Evolutionary conservation across 2,329 filamentous ascomycete species (phyloP).

Genomic region (Beauveria varroae): DNA sequence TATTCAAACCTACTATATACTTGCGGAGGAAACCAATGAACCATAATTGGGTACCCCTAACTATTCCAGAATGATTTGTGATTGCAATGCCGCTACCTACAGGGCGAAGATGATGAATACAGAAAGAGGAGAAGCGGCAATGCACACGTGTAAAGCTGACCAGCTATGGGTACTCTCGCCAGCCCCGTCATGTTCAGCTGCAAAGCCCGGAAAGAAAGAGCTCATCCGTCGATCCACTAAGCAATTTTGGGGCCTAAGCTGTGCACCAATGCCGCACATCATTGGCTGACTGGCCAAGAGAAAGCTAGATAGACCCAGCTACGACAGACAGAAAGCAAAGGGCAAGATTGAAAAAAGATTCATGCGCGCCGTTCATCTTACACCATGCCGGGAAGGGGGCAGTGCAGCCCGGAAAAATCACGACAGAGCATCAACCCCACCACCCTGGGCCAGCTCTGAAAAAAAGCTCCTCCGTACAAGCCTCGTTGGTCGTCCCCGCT

Average conservation of each 20-base stretch:
- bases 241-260: not conserved
- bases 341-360: not conserved
- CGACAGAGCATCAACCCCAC: too few relatives aligned
- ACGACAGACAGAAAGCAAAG: not conserved
- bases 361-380: too few relatives aligned
- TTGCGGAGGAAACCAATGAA: conserved; percentile 1
- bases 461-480: too few relatives aligned
- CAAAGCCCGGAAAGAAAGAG: not conserved
- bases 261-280: not conserved
- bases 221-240: not conserved
- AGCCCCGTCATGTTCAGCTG: not conserved
- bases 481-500: too few relatives aligned
- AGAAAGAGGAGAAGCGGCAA: not conserved
- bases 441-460: too few relatives aligned
- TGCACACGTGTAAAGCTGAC: not conserved
- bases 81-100: not conserved
- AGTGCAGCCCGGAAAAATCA: too few relatives aligned
- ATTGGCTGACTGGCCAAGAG: not conserved
- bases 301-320: not conserved
- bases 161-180: not conserved
- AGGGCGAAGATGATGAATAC: not conserved
- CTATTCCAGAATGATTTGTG: not conserved
- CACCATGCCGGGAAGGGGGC: too few relatives aligned
- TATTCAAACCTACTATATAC: not conserved
- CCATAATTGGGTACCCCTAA: not conserved